These are phyloP conservation scores for Mrakia hoshinonis DNA, from an alignment of 768 basidiomycete species.

Conservation along the genomic window DNA sequence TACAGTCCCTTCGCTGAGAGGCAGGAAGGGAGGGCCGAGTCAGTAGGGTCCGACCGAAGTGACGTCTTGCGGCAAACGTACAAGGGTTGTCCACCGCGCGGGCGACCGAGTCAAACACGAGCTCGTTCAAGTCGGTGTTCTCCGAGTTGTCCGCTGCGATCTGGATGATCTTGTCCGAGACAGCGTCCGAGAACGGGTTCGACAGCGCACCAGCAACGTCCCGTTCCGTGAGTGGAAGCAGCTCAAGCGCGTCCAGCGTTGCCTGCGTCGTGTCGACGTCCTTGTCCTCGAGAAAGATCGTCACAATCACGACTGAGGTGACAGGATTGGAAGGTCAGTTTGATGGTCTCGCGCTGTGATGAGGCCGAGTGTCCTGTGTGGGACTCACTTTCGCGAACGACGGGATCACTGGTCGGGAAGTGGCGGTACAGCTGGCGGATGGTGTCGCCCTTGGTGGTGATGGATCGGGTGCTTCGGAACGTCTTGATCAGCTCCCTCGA, in stretches of 20 bases:
- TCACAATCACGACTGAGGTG: background rate
- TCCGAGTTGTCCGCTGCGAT: background rate
- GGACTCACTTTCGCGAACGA: slow-evolving; percentile 5
- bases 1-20: background rate
- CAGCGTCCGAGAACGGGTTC: background rate
- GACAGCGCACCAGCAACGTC: background rate
- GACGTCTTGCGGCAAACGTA: background rate
- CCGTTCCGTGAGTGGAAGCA: background rate
- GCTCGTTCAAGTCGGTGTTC: background rate
- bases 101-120: background rate
- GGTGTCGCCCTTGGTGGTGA: background rate
- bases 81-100: background rate
- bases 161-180: background rate
- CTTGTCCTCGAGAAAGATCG: background rate
- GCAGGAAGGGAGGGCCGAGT: background rate
- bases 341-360: background rate
- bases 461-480: background rate
- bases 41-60: background rate
- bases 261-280: background rate
- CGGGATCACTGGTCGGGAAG: background rate
- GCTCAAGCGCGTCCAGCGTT: background rate
- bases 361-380: background rate
- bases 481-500: background rate
- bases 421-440: background rate
- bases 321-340: background rate